Evolutionary conservation across 2,329 filamentous ascomycete species (phyloP).

Genomic region (Emericellopsis cladophorae): DNA sequence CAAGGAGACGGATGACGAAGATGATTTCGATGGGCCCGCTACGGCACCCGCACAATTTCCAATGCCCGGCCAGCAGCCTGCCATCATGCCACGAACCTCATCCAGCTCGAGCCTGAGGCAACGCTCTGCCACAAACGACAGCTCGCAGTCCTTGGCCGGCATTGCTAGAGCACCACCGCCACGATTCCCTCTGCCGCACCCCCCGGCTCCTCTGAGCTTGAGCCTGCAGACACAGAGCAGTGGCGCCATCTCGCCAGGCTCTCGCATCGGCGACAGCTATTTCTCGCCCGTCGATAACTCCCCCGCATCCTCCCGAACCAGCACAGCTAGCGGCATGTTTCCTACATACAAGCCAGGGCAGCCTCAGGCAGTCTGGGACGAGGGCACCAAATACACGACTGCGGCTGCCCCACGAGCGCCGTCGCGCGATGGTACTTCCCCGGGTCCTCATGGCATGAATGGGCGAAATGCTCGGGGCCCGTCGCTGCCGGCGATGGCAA

Average conservation of each 20-base stretch:
- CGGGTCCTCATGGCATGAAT: slow-evolving; percentile 50
- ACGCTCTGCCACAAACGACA: slow-evolving; percentile 65
- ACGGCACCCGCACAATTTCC: slow-evolving; percentile 22
- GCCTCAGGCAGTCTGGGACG: slow-evolving; percentile 56
- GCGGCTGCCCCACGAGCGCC: slow-evolving; percentile 72
- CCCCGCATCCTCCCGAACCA: slow-evolving; percentile 63
- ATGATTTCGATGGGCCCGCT: slow-evolving; percentile 27
- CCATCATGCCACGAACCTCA: slow-evolving; percentile 25
- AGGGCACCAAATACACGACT: slow-evolving; percentile 69
- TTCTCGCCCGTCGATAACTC: slow-evolving; percentile 83
- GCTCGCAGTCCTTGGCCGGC: slow-evolving; percentile 42
- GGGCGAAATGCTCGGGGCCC: slow-evolving; percentile 61
- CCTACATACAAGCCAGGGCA: slow-evolving; percentile 44
- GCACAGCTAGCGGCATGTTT: slow-evolving; percentile 65
- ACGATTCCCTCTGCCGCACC: slow-evolving; percentile 56
- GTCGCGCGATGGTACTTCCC: slow-evolving; percentile 63
- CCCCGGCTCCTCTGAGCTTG: slow-evolving; percentile 34
- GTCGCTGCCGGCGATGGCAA: slow-evolving; percentile 62
- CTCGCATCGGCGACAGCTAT: slow-evolving; percentile 66
- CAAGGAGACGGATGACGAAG: slow-evolving; percentile 51
- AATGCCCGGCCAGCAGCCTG: slow-evolving; percentile 11
- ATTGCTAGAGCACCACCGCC: slow-evolving; percentile 51
- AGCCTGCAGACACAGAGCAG: slow-evolving; percentile 51
- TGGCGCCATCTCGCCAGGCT: slow-evolving; percentile 43
- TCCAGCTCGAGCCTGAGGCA: slow-evolving; percentile 66